A percentile compares a stretch with the other conserved stretches of the same genome.
These are phyloP conservation scores for Alternaria brassicae DNA, from an alignment of 2,329 filamentous ascomycete species.

Conservation along the genomic window DNA sequence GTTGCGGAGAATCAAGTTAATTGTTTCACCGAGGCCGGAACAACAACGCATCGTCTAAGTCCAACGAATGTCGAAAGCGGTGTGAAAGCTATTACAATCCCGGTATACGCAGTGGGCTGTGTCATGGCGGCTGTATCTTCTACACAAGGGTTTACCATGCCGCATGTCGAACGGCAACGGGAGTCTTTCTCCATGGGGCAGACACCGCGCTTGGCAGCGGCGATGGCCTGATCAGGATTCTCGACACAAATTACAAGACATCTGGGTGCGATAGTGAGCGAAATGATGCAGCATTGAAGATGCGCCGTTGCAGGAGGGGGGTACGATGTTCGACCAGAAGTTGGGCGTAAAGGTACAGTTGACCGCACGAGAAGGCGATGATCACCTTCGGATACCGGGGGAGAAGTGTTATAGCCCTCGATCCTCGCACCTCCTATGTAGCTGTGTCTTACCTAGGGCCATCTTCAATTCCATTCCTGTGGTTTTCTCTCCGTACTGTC, in stretches of 20 bases:
- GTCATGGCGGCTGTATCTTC: not conserved
- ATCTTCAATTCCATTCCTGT: no score
- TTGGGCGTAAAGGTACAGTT: not conserved
- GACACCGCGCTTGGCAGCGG: not conserved
- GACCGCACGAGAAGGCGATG: not conserved
- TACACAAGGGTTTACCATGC: not conserved
- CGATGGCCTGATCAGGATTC: not conserved
- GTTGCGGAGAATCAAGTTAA: not conserved
- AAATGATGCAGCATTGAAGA: not conserved
- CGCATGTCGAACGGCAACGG: not conserved
- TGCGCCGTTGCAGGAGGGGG: not conserved
- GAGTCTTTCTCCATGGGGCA: not conserved
- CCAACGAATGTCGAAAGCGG: not conserved
- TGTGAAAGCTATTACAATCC: not conserved
- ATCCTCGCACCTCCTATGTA: no score
- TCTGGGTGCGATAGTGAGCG: not conserved
- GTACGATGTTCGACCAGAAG: not conserved
- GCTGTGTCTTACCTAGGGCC: no score
- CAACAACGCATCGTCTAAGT: not conserved
- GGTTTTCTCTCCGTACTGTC: no score
- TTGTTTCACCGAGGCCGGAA: not conserved
- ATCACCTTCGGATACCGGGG: no score
- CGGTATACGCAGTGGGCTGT: not conserved
- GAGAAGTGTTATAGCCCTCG: no score
- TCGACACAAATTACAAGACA: no score